A percentile compares a stretch with the other conserved stretches of the same genome.
phyloP scores from a whole-genome alignment of 495 filamentous ascomycete species.

The Viridothelium virens region DNA sequence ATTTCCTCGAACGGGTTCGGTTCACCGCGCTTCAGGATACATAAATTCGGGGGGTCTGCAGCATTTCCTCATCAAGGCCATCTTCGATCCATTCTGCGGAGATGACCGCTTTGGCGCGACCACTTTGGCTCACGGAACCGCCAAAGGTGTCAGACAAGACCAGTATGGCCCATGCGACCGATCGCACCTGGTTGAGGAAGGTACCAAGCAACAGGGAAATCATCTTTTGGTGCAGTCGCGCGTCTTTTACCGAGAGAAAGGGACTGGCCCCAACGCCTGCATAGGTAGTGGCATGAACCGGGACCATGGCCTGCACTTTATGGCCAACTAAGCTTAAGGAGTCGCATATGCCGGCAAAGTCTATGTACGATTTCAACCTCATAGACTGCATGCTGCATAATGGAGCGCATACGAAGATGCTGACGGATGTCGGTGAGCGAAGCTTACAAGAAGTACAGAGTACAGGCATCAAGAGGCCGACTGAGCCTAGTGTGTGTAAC shows the following conservation, averaged over 20 bases:
- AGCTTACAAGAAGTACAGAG: background rate
- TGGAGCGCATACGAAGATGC: background rate
- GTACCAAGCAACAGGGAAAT: too few relatives aligned
- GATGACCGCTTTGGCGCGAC: too few relatives aligned
- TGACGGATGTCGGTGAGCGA: background rate
- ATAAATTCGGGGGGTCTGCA: background rate
- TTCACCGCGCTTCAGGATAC: background rate
- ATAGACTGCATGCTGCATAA: background rate
- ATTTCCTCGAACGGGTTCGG: background rate
- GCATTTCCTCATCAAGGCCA: too few relatives aligned
- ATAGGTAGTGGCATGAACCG: background rate
- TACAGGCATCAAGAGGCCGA: background rate
- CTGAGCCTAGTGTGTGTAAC: too few relatives aligned
- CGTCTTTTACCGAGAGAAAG: too few relatives aligned
- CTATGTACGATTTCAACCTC: background rate
- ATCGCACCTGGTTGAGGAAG: too few relatives aligned
- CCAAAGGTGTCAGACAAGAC: too few relatives aligned
- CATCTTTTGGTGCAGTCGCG: too few relatives aligned
- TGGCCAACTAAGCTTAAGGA: background rate
- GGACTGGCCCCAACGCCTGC: too few relatives aligned
- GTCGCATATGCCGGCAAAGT: background rate
- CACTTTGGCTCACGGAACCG: too few relatives aligned
- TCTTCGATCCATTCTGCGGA: too few relatives aligned
- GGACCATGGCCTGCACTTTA: background rate
- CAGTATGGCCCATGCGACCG: too few relatives aligned